Percentiles rank a stretch among this genome's conserved stretches.
Conservation (phyloP, 352 stramenopile species). For the Phytophthora cactorum region DNA sequence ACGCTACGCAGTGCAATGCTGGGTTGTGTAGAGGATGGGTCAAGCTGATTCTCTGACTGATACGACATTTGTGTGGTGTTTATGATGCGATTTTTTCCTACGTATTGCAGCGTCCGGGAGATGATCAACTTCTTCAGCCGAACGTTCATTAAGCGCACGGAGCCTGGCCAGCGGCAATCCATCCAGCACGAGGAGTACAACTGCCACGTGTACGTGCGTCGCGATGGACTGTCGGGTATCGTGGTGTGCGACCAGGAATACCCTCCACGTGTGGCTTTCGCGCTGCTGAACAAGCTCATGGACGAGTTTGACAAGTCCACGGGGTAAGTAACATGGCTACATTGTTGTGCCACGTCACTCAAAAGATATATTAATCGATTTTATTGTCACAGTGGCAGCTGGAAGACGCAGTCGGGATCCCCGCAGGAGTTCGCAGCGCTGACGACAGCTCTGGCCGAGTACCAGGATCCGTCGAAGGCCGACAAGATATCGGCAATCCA, state of each 20-base stretch:
- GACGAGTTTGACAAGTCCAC: slow-evolving; percentile 94
- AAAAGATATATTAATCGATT: slow-evolving; percentile 18
- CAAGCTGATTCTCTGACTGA: background rate
- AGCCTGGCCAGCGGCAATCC: slow-evolving; percentile 96
- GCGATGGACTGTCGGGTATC: slow-evolving; percentile 96
- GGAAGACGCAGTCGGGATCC: slow-evolving; percentile 62
- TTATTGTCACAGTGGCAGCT: slow-evolving; percentile 51
- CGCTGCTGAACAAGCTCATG: slow-evolving; percentile 96
- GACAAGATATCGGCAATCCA: slow-evolving; percentile 99
- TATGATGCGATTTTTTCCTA: slow-evolving; percentile 2
- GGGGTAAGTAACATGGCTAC: slow-evolving; percentile 35
- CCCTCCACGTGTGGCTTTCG: slow-evolving; percentile 97
- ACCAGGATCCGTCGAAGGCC: slow-evolving; percentile 98
- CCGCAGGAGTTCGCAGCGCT: slow-evolving; percentile 92
- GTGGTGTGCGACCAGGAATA: slow-evolving; percentile 99
- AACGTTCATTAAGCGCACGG: slow-evolving; percentile 98
- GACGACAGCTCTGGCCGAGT: slow-evolving; percentile 94
- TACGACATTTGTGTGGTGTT: slow-evolving; percentile 6
- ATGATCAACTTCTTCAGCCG: slow-evolving; percentile 99
- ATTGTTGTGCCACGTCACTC: slow-evolving; percentile 21
- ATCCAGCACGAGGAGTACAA: slow-evolving; percentile 99
- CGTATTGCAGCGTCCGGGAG: slow-evolving; percentile 90
- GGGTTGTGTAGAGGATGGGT: background rate
- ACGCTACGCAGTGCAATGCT: slow-evolving; percentile 13
- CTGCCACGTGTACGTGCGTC: slow-evolving; percentile 98